Percentiles rank a stretch among this genome's conserved stretches.
These are phyloP conservation scores for Morella rubra DNA, from an alignment of 306 rosid species.

Conservation along the genomic window DNA sequence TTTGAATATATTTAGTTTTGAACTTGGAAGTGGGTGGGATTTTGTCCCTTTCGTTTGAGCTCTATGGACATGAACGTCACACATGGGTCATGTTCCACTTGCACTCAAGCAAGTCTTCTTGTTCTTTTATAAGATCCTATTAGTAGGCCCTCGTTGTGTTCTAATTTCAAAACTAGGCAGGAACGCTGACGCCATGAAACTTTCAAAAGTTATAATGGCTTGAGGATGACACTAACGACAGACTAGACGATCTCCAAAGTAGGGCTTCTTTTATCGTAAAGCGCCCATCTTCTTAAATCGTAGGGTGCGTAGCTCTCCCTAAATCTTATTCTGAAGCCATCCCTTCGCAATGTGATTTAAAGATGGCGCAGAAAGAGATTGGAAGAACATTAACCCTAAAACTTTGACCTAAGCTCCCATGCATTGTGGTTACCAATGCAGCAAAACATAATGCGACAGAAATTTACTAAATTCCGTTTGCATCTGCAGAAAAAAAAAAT, in stretches of 20 bases:
- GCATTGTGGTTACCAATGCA: background rate
- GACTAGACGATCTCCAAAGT: background rate
- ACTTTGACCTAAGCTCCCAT: background rate
- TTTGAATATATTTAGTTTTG: background rate
- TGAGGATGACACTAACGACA: slow-evolving; percentile 3
- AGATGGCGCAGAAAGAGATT: background rate
- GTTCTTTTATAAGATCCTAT: background rate
- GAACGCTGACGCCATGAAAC: background rate
- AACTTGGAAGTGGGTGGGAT: slow-evolving; percentile 6
- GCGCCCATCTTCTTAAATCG: too few species aligned
- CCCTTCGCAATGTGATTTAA: background rate
- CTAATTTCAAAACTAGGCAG: background rate
- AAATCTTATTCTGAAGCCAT: background rate
- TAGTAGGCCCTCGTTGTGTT: slow-evolving; percentile 5
- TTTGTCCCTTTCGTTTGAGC: slow-evolving; percentile 27
- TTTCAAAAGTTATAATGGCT: background rate
- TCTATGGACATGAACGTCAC: background rate
- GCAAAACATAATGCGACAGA: background rate
- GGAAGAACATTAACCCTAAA: too few species aligned
- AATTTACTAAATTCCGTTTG: background rate
- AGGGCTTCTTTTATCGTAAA: background rate
- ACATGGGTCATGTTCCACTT: background rate
- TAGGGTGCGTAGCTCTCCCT: background rate
- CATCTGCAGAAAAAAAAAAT: background rate
- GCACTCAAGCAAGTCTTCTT: too few species aligned